These are phyloP conservation scores for Nidula niveotomentosa DNA, from an alignment of 1,284 basidiomycete genomes.

Conservation along the genomic window DNA sequence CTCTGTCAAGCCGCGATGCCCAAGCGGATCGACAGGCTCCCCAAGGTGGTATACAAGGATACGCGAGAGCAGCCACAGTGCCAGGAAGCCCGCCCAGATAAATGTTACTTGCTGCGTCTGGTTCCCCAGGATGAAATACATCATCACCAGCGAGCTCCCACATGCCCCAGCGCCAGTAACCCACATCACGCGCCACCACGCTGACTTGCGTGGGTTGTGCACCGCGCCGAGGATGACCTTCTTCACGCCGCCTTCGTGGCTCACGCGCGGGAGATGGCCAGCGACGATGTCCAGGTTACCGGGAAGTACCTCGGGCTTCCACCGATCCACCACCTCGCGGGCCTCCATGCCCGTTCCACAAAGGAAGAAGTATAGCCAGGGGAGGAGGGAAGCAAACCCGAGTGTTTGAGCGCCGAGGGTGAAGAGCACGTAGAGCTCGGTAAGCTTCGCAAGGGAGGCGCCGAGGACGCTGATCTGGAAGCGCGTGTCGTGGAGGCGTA, in stretches of 20 bases:
- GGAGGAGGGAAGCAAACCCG: constrained; percentile 1
- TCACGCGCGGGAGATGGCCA: constrained; percentile 11
- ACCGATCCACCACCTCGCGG: background rate
- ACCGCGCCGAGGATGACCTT: constrained; percentile 13
- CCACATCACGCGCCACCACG: constrained; percentile 14
- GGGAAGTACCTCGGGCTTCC: constrained; percentile 2
- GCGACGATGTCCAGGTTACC: constrained; percentile 14
- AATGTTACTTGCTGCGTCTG: constrained; percentile 5
- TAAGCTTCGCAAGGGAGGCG: constrained; percentile 3
- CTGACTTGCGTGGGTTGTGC: constrained; percentile 5
- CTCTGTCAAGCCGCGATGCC: constrained; percentile 2
- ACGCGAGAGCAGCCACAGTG: constrained; percentile 13
- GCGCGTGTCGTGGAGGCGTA: background rate
- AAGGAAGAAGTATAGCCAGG: constrained; percentile 13
- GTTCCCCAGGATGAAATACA: constrained; percentile 12
- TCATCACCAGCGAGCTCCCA: constrained; percentile 8
- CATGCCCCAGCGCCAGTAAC: constrained; percentile 10
- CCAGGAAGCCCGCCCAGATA: constrained; percentile 16
- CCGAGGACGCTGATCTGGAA: constrained; percentile 2
- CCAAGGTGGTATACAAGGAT: constrained; percentile 11
- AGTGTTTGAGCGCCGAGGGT: background rate
- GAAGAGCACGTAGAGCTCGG: background rate
- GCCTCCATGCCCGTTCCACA: constrained; percentile 3
- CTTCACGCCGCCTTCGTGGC: constrained; percentile 9
- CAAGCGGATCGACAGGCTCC: constrained; percentile 5